phyloP scores from a whole-genome alignment of 2,329 filamentous ascomycete species.

The Hysterium pulicare region DNA sequence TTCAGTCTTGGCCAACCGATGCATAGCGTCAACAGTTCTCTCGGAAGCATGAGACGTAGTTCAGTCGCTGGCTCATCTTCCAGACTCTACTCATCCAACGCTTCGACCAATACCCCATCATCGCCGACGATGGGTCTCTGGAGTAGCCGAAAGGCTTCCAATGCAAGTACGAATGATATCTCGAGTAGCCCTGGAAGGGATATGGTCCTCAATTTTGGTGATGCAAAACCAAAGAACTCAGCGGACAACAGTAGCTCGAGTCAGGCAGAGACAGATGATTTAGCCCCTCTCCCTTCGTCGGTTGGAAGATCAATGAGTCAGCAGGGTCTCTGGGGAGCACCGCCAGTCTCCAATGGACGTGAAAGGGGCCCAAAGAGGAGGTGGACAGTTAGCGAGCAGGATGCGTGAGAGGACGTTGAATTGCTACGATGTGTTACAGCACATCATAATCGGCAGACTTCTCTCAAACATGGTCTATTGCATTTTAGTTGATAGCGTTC shows the following conservation, averaged over 20 bases:
- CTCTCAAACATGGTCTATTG: background rate
- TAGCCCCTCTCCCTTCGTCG: constrained; percentile 24
- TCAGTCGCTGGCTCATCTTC: constrained; percentile 26
- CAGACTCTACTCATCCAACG: constrained; percentile 18
- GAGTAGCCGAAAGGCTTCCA: constrained; percentile 24
- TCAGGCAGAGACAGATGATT: constrained; percentile 26
- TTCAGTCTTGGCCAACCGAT: constrained; percentile 28
- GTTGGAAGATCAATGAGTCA: constrained; percentile 17
- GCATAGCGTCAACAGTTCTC: constrained; percentile 32
- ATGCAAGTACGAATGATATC: constrained; percentile 16
- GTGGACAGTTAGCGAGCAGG: constrained; percentile 41
- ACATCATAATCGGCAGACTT: background rate
- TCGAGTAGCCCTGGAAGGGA: constrained; percentile 26
- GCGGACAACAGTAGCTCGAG: constrained; percentile 8
- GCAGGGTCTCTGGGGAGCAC: constrained; percentile 45
- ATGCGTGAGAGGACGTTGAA: constrained; percentile 6
- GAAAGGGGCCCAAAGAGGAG: constrained; percentile 40
- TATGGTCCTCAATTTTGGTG: constrained; percentile 32
- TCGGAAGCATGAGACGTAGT: constrained; percentile 40
- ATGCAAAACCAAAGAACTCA: constrained; percentile 20
- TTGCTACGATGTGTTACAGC: background rate
- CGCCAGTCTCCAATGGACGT: constrained; percentile 32
- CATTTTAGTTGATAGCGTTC: background rate
- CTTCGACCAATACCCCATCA: constrained; percentile 16
- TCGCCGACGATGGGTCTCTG: constrained; percentile 36